Evolutionary conservation across 2,329 filamentous ascomycete genomes (phyloP), one percentile per base, ranked within the genome.

Genomic region (Exophiala spinifera): DNA sequence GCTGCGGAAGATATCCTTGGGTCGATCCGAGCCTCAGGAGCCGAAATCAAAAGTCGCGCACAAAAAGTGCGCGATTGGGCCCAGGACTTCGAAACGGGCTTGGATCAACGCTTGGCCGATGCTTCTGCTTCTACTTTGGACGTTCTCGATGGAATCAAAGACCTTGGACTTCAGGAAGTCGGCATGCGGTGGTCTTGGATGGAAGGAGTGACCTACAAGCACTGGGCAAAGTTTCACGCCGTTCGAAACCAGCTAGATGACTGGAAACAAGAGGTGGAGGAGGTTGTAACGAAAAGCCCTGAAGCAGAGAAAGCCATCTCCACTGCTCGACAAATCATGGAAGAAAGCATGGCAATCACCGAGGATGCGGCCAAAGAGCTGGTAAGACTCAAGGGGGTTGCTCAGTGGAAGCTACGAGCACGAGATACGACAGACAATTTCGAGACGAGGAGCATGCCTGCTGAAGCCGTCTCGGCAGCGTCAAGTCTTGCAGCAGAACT

Each of bases 121-220:
- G 87, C 89, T 7, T 84, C 90, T n/a, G 80, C 89, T 63, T 86
- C 86, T 37, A 92, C 92, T 43, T 83, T 96, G 50, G 81, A 86
- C 66, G 89, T 95, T 14, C 81, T 96, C 28, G 88, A 92, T 60
- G 83, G 84, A 66, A 91, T 94, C 56, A 84, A 89, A 39, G 87
- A 91, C 64, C 78, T 96, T 33, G 89, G 91, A 4, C 79, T 96
- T 31, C 89, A 95, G 68, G 89, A 95, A 69, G 90, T 96, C 50
- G 91, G 91, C 53, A 92, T 95, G 84, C 80, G 75, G 56, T 99
- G 94, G 91, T 91, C 92, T 11, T 95, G 89, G 86, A 94, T 91
- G 74, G 91, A 97, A 54, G 90, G 90, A 28, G 83, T 99, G 57
- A 95, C 92, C 1, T 96, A 99, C 78, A 91, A 95, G 70, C 91